Evolutionary conservation across 208 protist genomes (phyloP), one percentile per base, ranked within the genome.

Genomic region (Strigomonas galati): DNA sequence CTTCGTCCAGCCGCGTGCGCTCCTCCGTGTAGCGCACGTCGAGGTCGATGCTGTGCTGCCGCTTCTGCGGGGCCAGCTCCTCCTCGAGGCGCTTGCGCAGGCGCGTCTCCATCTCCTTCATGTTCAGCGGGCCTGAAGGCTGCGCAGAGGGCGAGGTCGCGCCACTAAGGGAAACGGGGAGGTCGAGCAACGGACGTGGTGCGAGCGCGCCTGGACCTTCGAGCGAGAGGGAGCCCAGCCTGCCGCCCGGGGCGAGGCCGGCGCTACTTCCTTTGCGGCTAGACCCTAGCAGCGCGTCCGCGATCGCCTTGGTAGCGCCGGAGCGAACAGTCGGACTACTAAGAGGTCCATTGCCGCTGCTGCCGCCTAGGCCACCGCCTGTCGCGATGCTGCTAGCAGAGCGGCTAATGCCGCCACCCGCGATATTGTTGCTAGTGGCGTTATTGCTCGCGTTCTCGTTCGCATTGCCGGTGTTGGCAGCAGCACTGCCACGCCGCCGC

Each of bases 21-120:
- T 78, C 64, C 30, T 74, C 74, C 23, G 53, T 68, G 26, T 75
- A 15, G 27, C 71, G 23, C 19, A 65, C 69, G 24, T 87, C 83
- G 32, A 77, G 73, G 21, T 79, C 72, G 23, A 84, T 59, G 48
- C 62, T 55, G 60, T 81, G 67, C 1, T 62, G 40, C 12, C 79
- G 79, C 26, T 71, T 73, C 43, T 79, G 67, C 5, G 71, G 40
- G 17, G 76, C 83, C 49, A 76, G 85, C 52, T 83, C 76, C 56
- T 85, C 79, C 62, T 84, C 79, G 28, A 90, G 64, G 12, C 79
- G 75, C 46, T 79, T 77, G 15, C 79, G 68, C 27, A 89, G 72
- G 43, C 48, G 54, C 21, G 71, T 77, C 75, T 93, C 87, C 28
- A 81, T 56, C n/a, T 81, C 87, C 54, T 79, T 80, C 37, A 81